Evolutionary conservation across 495 filamentous ascomycete genomes (phyloP), one percentile per base, ranked within the genome.

Genomic region (Aspergillus taichungensis): DNA sequence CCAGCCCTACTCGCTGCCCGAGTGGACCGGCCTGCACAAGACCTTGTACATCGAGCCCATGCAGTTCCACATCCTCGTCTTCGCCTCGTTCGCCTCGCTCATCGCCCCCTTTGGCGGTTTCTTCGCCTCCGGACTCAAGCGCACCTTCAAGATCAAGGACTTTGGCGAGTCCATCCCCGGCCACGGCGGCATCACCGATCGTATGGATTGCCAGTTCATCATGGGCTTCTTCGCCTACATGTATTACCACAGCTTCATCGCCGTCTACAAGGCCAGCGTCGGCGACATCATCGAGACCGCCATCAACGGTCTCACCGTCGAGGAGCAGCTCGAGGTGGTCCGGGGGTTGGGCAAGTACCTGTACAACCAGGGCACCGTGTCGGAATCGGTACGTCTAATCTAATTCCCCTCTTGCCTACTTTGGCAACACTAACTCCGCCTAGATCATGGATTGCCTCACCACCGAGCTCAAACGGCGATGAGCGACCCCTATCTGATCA

Each of bases 161-260:
- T 99, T 99, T 63, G 94, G 94, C 57, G 88, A 99, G 61, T 88
- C 86, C 13, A 97, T 99, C 52, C 94, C 94, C 2, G 94, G 94
- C 32, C 94, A 99, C 56, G 94, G 94, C 40, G 94, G 94, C 51
- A 97, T 99, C 66, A 99, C 94, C 6, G 94, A 99, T 63, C 82
- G 94, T 18, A 97, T 99, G 94, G 94, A 99, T 57, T 99, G 94
- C 68, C 94, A 99, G 60, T 96, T 96, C 70, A 97, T 96, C 69
- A 99, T 99, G 94, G 94, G 94, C 8, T 88, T 96, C 72, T 97
- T 99, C 55, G 79, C 94, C 9, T 97, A 85, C 67, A 86, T 99
- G 74, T 99, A 99, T 67, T 97, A 92, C 67, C 88, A 95, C 63
- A 90, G 87, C 57, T 99, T 99, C 62, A 92, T 99, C 59, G 90